Evolutionary conservation across 495 filamentous ascomycete genomes (phyloP), one percentile per base, ranked within the genome.

Genomic region (Penicillium herquei): DNA sequence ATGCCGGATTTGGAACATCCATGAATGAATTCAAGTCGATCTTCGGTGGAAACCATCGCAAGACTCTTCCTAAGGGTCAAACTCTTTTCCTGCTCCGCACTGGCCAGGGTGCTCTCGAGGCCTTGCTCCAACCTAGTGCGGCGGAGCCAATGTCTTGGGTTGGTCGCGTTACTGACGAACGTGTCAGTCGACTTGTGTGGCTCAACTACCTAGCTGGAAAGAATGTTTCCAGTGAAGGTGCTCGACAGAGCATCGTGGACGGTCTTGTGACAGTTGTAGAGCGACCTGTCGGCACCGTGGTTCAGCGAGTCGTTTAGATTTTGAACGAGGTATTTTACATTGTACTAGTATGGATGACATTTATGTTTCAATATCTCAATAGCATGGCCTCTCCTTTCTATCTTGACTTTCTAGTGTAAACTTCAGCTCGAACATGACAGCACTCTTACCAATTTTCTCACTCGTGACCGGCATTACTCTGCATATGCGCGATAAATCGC

Each of bases 181-280:
- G 92, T 49, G 74, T 98, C 9, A 86, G 85, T 50, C 82, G 89
- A 51, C 75, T 90, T 54, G 76, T 98, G 16, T 98, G 93, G 94
- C 72, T 96, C 68, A 87, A 89, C 54, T 98, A 96, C 72, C 70
- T 98, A 35, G 91, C 84, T 16, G 95, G 92, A 7, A 88, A 87
- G 71, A 89, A 84, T 53, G 91, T 96, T 9, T 90, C 91, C 5
- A 95, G 90, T 64, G 91, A 96, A 61, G 80, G 80, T 6, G 88
- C 91, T 30, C 80, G 94, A 57, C 78, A 83, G 76, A 92, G 81
- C 51, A 85, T 98, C 52, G 88, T 96, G 5, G 87, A 96, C 39
- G 94, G 94, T 0, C 77, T 95, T 49, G 86, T 96, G 81, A 85
- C 83, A 52, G 84, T 97, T 73, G 92, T 93, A 13, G 90, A 92